Evolutionary conservation across 148 eudicot genomes (phyloP), one percentile per base, ranked within the genome.

Genomic region (Vaccinium macrocarpon): DNA sequence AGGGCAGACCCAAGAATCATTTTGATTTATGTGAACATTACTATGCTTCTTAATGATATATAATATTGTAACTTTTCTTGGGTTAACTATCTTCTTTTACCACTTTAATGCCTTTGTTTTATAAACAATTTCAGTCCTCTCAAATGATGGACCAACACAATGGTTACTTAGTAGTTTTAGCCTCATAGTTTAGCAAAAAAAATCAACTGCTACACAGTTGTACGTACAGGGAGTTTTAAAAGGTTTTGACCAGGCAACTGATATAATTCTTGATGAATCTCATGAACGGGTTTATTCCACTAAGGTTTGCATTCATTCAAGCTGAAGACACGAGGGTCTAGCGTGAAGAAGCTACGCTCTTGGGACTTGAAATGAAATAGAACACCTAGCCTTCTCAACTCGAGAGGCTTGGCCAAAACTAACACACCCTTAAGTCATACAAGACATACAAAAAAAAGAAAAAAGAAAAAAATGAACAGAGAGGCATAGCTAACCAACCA

Each of bases 221-320:
- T 42, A 42, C 46, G 5, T 16, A 68, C 83, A 91, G 97, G 97
- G 99, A 78, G 68, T 89, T 82, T 80, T 96, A 78, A 96, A 91
- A 90, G 98, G 98, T 59, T 94, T 91, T 86, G 98, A 96, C 84
- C 94, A 93, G 87, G 98, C 99, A 96, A 42, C 94, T 64, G 93
- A 96, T 81, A 91, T 94, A 84, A 96, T 93, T 86, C 98, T 96
- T 72, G 97, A 96, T 87, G 98, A 96, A 90, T 93, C 98, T 82
- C 99, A 93, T 86, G 97, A 96, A 83, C 91, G 95, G 68, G 97
- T 94, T 49, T 94, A 91, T 88, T 96, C 98, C 85, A 96, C 98
- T 42, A 91, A 92, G 94, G 98, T 96, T 79, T 71, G 49, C 76
- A 68, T 76, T 48, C 13, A 64, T 86, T 57, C 38, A 13, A 18